A percentile compares a stretch with the other conserved stretches of the same genome.
Evolutionary conservation across 1,284 basidiomycete genomes (phyloP).

Genomic region (Sporisorium iseilematis-ciliati): DNA sequence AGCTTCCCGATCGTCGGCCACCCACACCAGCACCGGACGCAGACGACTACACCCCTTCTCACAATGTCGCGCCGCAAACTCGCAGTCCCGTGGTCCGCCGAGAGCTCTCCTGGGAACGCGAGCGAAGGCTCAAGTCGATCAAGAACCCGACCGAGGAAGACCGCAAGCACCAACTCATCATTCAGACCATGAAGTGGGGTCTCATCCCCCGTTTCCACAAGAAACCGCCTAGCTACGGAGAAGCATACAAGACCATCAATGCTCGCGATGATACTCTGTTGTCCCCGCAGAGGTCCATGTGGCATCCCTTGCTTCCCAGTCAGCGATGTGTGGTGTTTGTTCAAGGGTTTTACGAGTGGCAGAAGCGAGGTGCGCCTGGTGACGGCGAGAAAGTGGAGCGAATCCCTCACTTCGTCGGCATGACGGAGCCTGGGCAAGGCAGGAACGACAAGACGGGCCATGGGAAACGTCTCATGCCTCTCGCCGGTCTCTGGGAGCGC

Average conservation of each 20-base stretch:
- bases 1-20: conserved; percentile 21
- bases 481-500: conserved; percentile 89
- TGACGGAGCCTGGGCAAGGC: conserved; percentile 73
- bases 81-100: conserved; percentile 56
- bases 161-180: conserved; percentile 25
- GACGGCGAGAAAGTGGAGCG: conserved; percentile 40
- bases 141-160: conserved; percentile 24
- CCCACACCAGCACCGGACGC: conserved; percentile 28
- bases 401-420: conserved; percentile 81
- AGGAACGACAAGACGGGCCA: conserved; percentile 79
- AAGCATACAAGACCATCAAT: conserved; percentile 84
- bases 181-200: conserved; percentile 80
- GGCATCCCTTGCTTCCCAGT: conserved; percentile 40
- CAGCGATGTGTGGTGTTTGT: conserved; percentile 66
- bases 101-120: conserved; percentile 43
- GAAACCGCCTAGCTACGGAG: conserved; percentile 75
- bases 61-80: conserved; percentile 64
- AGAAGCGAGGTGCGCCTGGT: conserved; percentile 29
- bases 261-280: conserved; percentile 86
- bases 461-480: conserved; percentile 78
- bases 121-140: conserved; percentile 18
- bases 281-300: conserved; percentile 41
- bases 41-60: conserved; percentile 56
- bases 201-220: conserved; percentile 87
- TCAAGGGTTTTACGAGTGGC: conserved; percentile 68